These are phyloP conservation scores for Xylaria digitata DNA, from an alignment of 2,329 filamentous ascomycete genomes.

Conservation along the genomic window DNA sequence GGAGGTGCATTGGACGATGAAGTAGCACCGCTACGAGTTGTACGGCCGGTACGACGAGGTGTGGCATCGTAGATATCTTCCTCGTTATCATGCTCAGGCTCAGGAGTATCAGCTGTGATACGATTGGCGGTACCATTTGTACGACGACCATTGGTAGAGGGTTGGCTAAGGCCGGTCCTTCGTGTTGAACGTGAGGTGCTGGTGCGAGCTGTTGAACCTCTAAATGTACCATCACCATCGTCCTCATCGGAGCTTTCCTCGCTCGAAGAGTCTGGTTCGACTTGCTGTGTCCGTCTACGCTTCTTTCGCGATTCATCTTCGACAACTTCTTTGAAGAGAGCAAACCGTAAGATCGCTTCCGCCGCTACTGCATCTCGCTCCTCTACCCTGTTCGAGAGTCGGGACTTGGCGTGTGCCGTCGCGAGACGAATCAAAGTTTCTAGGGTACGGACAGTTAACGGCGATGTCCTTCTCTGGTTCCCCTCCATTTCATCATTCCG, in stretches of 20 bases:
- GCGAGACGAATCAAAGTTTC: slow-evolving; percentile 98
- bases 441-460: slow-evolving; percentile 95
- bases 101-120: slow-evolving; percentile 47
- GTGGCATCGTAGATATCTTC: slow-evolving; percentile 60
- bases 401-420: slow-evolving; percentile 93
- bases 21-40: slow-evolving; percentile 52
- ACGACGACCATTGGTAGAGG: slow-evolving; percentile 46
- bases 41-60: slow-evolving; percentile 58
- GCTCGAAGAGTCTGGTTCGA: slow-evolving; percentile 68
- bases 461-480: slow-evolving; percentile 91
- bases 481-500: slow-evolving; percentile 96
- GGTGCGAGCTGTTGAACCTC: slow-evolving; percentile 55
- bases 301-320: slow-evolving; percentile 83
- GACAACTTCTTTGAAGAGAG: slow-evolving; percentile 95
- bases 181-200: slow-evolving; percentile 52
- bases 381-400: slow-evolving; percentile 88
- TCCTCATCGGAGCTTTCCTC: slow-evolving; percentile 70
- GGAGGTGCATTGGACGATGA: slow-evolving; percentile 52
- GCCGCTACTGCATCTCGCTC: slow-evolving; percentile 89
- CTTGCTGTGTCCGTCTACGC: slow-evolving; percentile 75
- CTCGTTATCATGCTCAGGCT: slow-evolving; percentile 59
- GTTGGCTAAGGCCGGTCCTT: slow-evolving; percentile 42
- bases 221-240: slow-evolving; percentile 53
- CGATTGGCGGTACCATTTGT: slow-evolving; percentile 45
- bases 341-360: slow-evolving; percentile 90